Conservation (phyloP, 129 eudicot species). For the Gnaphalium uliginosum region DNA sequence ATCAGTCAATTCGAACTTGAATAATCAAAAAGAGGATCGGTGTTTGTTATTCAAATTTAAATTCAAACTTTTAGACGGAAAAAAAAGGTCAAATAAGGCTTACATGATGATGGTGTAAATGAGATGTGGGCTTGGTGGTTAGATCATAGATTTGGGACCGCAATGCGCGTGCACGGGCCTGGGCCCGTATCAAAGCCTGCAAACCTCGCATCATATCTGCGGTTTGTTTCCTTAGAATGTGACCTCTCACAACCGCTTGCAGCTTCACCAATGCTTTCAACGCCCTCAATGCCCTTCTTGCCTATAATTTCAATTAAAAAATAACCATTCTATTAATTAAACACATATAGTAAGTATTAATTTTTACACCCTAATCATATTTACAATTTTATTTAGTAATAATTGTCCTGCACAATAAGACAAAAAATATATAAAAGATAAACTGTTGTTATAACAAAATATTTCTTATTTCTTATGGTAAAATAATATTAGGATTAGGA, state of each 20-base stretch:
- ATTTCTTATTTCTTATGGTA: no score
- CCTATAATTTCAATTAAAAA: conserved; percentile 32
- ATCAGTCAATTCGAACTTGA: no score
- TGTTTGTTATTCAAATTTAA: background rate
- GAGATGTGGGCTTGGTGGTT: conserved; percentile 44
- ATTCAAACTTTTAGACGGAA: conserved; percentile 20
- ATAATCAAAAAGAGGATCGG: background rate
- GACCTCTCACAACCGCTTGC: conserved; percentile 90
- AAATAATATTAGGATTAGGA: no score
- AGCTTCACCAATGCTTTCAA: conserved; percentile 80
- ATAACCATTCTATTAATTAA: no score
- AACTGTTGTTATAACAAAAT: no score
- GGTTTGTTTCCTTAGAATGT: conserved; percentile 67
- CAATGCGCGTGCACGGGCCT: conserved; percentile 57
- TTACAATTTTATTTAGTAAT: no score
- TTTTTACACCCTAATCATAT: no score
- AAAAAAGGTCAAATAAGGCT: conserved; percentile 8
- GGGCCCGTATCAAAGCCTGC: conserved; percentile 69
- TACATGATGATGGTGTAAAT: conserved; percentile 49
- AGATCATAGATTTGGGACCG: conserved; percentile 50
- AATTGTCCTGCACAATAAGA: no score
- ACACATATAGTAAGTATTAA: no score
- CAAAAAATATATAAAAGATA: no score
- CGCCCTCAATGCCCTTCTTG: conserved; percentile 86
- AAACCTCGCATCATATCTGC: conserved; percentile 56